Evolutionary conservation across 2,329 filamentous ascomycete genomes (phyloP), one percentile per base, ranked within the genome.

Genomic region (Fusarium transvaalense): DNA sequence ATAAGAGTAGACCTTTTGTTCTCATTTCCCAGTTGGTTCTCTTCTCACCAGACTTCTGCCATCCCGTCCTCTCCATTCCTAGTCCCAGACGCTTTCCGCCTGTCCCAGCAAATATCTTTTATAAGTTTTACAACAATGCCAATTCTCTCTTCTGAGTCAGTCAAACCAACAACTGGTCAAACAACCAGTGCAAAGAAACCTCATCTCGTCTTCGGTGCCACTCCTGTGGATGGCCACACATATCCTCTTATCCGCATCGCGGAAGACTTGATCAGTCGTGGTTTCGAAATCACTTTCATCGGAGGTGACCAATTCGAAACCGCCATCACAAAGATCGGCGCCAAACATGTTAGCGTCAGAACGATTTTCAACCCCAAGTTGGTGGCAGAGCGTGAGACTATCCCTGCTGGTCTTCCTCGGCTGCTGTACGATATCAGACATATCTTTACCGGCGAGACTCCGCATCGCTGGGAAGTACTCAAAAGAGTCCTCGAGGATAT

Each of bases 241-340:
- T 54, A 66, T 19, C 76, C 76, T 1, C 53, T 79, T 0, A 37
- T 77, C 2, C 74, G 74, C 27, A 75, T 83, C n/a, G 78, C 78
- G 2, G 71, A 71, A 6, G 73, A 80, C 25, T 74, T 84, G 12
- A 68, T 81, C 14, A 65, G 72, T 13, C 73, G 77, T 8, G 83
- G 82, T 5, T 84, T 82, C 57, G 73, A 79, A 10, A 73, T 83
- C 5, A 82, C 78, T 3, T 81, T 83, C 65, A 77, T 85, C 19
- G 76, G 76, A 8, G 79, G 79, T 3, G 69, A 73, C 1, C 65
- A 76, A 10, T 83, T 80, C 68, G 71, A 79, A 45, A 62, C 73
- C 4, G 58, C 74, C 10, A 74, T 82, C 50, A 76, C 78, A 51
- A 71, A 71, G 3, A 76, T 77, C 5, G 82, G 83, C 1, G 79